phyloP scores from a whole-genome alignment of 192 early-diverging fungal species.

The Geosiphon pyriformis region DNA sequence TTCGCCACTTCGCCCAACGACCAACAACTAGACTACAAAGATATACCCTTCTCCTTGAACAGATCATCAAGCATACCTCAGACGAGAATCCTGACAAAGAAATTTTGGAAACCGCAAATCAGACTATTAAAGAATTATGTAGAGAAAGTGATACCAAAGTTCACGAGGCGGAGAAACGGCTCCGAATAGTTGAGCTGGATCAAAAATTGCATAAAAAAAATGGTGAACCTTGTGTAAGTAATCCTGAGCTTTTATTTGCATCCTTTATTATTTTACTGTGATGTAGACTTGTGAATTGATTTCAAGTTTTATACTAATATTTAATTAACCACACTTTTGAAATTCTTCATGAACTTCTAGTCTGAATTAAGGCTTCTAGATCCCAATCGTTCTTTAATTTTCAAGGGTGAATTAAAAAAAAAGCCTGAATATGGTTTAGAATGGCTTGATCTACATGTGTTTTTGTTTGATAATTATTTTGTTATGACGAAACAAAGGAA shows the following conservation, averaged over 20 bases:
- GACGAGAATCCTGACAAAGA: conserved; percentile 61
- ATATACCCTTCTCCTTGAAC: conserved; percentile 70
- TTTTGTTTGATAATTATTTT: conserved; percentile 84
- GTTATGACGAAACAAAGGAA: conserved; percentile 68
- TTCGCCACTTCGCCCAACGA: conserved; percentile 37
- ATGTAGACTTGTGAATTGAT: background rate
- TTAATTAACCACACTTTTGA: background rate
- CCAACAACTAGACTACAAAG: conserved; percentile 71
- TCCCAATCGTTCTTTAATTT: conserved; percentile 5
- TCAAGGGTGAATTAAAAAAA: conserved; percentile 21
- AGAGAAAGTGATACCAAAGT: conserved; percentile 62
- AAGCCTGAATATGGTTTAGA: background rate
- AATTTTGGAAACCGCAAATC: conserved; percentile 51
- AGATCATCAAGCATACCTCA: conserved; percentile 62
- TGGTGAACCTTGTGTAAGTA: conserved; percentile 4
- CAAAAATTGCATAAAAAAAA: conserved; percentile 18
- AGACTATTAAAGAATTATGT: conserved; percentile 52
- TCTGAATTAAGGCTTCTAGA: conserved; percentile 8
- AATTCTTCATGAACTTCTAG: conserved; percentile 9
- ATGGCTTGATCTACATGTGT: conserved; percentile 56
- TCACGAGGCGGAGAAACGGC: conserved; percentile 62
- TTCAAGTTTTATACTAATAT: too few species aligned
- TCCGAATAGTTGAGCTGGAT: conserved; percentile 59
- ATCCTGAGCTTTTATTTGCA: background rate
- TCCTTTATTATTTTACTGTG: background rate